Evolutionary conservation across 495 filamentous ascomycete species (phyloP).

Genomic region (Aspergillus mulundensis): DNA sequence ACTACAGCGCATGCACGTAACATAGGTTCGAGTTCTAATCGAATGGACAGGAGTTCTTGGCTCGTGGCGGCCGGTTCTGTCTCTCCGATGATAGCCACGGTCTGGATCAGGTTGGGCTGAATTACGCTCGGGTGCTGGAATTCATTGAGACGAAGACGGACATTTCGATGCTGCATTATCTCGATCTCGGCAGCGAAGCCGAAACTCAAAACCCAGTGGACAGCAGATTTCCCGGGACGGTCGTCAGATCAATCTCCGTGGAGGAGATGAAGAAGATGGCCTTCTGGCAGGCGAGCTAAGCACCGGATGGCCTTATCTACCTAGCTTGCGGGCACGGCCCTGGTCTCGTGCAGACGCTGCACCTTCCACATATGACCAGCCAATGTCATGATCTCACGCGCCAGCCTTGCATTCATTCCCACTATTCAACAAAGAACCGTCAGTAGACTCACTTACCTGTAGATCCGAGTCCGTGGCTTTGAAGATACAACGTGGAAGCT

Average conservation of each 20-base stretch:
- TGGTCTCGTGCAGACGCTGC: not conserved
- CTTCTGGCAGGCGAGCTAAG: slow-evolving; percentile 18
- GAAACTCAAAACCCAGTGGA: slow-evolving; percentile 22
- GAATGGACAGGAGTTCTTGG: slow-evolving; percentile 49
- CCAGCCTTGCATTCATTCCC: not conserved
- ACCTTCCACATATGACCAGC: not conserved
- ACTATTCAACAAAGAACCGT: not conserved
- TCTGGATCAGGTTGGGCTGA: slow-evolving; percentile 70
- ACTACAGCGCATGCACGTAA: not conserved
- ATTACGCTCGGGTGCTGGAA: slow-evolving; percentile 57
- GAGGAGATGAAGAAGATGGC: slow-evolving; percentile 25
- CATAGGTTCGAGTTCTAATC: slow-evolving; percentile 8
- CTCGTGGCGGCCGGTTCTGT: slow-evolving; percentile 72
- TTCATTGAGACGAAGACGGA: slow-evolving; percentile 48
- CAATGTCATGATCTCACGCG: not conserved
- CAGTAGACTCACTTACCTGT: not conserved
- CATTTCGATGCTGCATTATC: slow-evolving; percentile 41
- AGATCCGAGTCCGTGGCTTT: not conserved
- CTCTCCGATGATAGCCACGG: slow-evolving; percentile 91
- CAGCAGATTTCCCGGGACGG: slow-evolving; percentile 39
- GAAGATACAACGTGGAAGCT: not conserved
- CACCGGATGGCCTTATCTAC: not conserved
- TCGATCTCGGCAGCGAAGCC: slow-evolving; percentile 25
- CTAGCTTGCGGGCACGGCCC: not conserved
- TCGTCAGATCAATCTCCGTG: slow-evolving; percentile 22